These are phyloP conservation scores for Vitis vinifera DNA, from an alignment of 164 flowering plant species.

Conservation along the genomic window DNA sequence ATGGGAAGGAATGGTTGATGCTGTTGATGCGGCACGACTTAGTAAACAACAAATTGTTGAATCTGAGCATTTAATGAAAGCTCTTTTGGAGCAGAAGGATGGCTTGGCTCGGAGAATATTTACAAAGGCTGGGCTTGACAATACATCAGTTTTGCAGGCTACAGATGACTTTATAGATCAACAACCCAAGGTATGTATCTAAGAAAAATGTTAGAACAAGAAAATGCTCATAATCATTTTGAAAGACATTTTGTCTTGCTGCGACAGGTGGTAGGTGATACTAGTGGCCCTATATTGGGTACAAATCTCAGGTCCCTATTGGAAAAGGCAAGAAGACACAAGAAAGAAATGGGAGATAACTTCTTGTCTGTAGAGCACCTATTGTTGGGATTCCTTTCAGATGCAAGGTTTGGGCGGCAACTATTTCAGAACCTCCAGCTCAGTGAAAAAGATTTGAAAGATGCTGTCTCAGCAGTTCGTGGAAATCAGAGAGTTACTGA, in stretches of 20 bases:
- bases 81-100: constrained; percentile 92
- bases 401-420: constrained; percentile 84
- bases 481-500: constrained; percentile 92
- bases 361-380: constrained; percentile 95
- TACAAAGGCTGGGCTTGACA: constrained; percentile 86
- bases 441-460: constrained; percentile 75
- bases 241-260: neutral
- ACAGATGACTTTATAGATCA: constrained; percentile 73
- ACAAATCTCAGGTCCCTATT: constrained; percentile 52
- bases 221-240: too few species aligned
- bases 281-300: constrained; percentile 77
- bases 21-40: constrained; percentile 71
- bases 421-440: constrained; percentile 68
- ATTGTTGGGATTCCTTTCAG: constrained; percentile 66
- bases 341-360: constrained; percentile 80
- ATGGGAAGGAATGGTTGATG: constrained; percentile 87
- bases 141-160: constrained; percentile 77
- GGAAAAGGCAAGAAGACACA: constrained; percentile 62
- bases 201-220: too few species aligned
- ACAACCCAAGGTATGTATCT: constrained; percentile 70
- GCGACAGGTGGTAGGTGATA: constrained; percentile 72
- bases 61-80: constrained; percentile 93
- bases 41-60: constrained; percentile 88
- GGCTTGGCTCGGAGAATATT: constrained; percentile 91
- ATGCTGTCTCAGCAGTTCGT: constrained; percentile 81